These are phyloP conservation scores for Meira miltonrushii DNA, from an alignment of 1,284 basidiomycete species.

Conservation along the genomic window DNA sequence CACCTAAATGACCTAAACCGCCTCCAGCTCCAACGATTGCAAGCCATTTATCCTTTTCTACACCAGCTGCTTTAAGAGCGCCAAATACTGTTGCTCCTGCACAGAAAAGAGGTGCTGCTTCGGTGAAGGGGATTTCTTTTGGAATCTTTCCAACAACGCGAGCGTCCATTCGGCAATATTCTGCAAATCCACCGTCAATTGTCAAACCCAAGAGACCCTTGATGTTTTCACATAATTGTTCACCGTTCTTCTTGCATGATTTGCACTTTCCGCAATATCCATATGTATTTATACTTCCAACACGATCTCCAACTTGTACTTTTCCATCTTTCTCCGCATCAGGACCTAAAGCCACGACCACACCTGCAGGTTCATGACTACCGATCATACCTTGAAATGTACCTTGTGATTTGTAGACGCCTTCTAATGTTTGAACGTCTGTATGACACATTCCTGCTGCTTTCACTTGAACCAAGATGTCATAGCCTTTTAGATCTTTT, in stretches of 20 bases:
- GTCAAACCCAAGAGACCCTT: constrained; percentile 18
- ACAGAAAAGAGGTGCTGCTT: constrained; percentile 19
- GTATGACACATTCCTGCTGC: constrained; percentile 43
- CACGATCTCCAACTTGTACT: constrained; percentile 19
- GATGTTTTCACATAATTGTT: constrained; percentile 19
- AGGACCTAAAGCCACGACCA: constrained; percentile 15
- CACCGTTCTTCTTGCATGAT: constrained; percentile 11
- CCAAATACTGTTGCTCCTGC: constrained; percentile 20
- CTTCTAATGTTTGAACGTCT: constrained; percentile 39
- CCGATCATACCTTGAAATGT: constrained; percentile 38
- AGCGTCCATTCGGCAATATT: constrained; percentile 17
- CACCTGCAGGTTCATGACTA: constrained; percentile 34
- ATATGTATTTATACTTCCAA: constrained; percentile 17
- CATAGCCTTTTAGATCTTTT: constrained; percentile 31
- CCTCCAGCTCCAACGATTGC: constrained; percentile 13
- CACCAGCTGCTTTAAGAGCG: constrained; percentile 11
- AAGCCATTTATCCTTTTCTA: constrained; percentile 11
- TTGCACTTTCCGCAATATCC: constrained; percentile 15
- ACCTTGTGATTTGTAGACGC: constrained; percentile 29
- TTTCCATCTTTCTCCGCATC: constrained; percentile 13
- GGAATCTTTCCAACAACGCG: constrained; percentile 14
- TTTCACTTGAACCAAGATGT: constrained; percentile 25
- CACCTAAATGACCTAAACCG: constrained; percentile 17
- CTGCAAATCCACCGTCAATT: constrained; percentile 17
- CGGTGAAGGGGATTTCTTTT: constrained; percentile 10